Evolutionary conservation across 331 rosid species (phyloP).

Genomic region (Quercus lobata): DNA sequence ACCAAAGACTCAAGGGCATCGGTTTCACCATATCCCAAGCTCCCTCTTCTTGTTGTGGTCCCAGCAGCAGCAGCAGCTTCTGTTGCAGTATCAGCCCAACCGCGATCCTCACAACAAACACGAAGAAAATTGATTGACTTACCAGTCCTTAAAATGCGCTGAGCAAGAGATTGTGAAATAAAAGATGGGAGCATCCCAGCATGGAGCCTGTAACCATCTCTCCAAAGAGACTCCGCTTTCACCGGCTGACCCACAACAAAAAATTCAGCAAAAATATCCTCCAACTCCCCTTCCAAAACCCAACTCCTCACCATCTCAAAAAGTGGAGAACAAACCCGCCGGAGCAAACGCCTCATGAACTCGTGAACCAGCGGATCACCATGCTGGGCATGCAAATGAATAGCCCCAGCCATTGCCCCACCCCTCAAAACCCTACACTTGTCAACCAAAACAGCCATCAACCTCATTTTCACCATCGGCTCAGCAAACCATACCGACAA

Average conservation of each 20-base stretch:
- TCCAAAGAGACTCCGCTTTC: conserved; percentile 97
- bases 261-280: conserved; percentile 84
- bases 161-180: conserved; percentile 88
- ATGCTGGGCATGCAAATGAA: conserved; percentile 90
- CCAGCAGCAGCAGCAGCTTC: conserved; percentile 78
- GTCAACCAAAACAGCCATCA: conserved; percentile 94
- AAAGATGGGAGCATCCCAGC: conserved; percentile 89
- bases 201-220: conserved; percentile 89
- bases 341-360: conserved; percentile 71
- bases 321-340: conserved; percentile 84
- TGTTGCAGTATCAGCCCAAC: conserved; percentile 87
- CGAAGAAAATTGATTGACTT: conserved; percentile 93
- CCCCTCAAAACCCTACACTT: conserved; percentile 83
- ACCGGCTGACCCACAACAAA: conserved; percentile 86
- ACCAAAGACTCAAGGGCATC: conserved; percentile 91
- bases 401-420: conserved; percentile 89
- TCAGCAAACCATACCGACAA: conserved; percentile 89
- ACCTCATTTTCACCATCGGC: conserved; percentile 88
- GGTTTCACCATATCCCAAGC: conserved; percentile 89
- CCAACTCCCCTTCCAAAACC: conserved; percentile 96
- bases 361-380: conserved; percentile 93
- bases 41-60: conserved; percentile 70
- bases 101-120: conserved; percentile 91
- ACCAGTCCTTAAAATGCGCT: conserved; percentile 85
- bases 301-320: conserved; percentile 93